Evolutionary conservation across 768 basidiomycete genomes (phyloP), one percentile per base, ranked within the genome.

Genomic region (Favolaschia claudopus): DNA sequence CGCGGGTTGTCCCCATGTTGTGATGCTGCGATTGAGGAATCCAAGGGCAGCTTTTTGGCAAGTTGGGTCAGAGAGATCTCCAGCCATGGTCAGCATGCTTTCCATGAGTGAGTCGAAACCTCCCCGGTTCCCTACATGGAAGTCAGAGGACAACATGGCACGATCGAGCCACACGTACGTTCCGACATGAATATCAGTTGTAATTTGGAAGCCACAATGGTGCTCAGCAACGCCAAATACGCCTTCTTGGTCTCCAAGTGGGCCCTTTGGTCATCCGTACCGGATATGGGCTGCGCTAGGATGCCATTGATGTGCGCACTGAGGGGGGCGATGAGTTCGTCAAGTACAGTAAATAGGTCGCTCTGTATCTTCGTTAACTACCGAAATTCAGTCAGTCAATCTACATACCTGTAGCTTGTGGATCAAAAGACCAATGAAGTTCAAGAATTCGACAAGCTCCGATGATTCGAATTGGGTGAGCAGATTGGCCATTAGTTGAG

Each of bases 361-460:
- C 83, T 84, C 94, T 96, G 69, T 22, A 58, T n/a, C 12, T 6
- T 20, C 22, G 51, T 25, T 12, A 62, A 58, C 19, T 13, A 13
- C 8, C 49, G 28, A 53, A 38, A 51, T 32, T 38, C 14, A 22
- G 60, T n/a, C n/a, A n/a, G n/a, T n/a, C n/a, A n/a, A n/a, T n/a
- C n/a, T n/a, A n/a, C 72, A 52, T 58, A 95, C 96, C 81, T 94
- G 92, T 52, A 99, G 84, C 70, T 92, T 92, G 72, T 96, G 94
- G 49, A 96, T 89, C 50, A 98, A 78, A 9, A 97, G 79, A 7
- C 91, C 91, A 52, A 99, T 91, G 79, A 99, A 99, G 68, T 89
- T 91, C 83, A 99, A 89, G 68, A 99, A 96, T 70, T 99, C 97
- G 27, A 91, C 89, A 55, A 99, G 78, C 73, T 99, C 97, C 7